Conservation (phyloP, 2,329 filamentous ascomycete species). For the Phyllosticta capitalensis region DNA sequence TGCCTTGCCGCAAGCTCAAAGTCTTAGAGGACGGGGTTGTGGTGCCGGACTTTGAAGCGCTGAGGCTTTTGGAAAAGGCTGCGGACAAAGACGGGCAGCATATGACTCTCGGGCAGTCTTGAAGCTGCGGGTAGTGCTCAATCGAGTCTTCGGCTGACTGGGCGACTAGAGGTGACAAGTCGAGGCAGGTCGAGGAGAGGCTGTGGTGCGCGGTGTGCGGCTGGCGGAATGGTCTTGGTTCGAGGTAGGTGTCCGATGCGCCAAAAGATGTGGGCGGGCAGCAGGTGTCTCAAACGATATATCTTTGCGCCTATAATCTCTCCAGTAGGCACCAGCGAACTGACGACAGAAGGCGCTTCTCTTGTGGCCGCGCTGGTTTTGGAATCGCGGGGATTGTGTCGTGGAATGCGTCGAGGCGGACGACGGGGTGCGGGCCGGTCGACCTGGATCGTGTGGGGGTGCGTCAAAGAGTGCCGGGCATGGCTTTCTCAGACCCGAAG, state of each 20-base stretch:
- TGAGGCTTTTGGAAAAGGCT: background rate
- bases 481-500: background rate
- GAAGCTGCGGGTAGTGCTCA: background rate
- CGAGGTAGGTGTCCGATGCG: background rate
- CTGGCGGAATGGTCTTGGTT: background rate
- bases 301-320: background rate
- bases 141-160: background rate
- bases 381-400: background rate
- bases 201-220: background rate
- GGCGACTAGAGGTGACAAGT: background rate
- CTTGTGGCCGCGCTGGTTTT: background rate
- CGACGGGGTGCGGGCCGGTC: background rate
- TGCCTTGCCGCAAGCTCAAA: background rate
- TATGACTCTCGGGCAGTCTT: background rate
- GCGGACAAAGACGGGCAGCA: background rate
- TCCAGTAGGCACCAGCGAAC: background rate
- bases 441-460: background rate
- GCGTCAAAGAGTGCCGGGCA: background rate
- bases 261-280: background rate
- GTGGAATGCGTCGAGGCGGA: background rate
- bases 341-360: background rate
- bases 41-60: background rate
- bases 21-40: background rate
- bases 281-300: background rate
- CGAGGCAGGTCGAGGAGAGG: background rate